These are phyloP conservation scores for Exophiala viscosa DNA, from an alignment of 2,329 filamentous ascomycete species.

Conservation along the genomic window DNA sequence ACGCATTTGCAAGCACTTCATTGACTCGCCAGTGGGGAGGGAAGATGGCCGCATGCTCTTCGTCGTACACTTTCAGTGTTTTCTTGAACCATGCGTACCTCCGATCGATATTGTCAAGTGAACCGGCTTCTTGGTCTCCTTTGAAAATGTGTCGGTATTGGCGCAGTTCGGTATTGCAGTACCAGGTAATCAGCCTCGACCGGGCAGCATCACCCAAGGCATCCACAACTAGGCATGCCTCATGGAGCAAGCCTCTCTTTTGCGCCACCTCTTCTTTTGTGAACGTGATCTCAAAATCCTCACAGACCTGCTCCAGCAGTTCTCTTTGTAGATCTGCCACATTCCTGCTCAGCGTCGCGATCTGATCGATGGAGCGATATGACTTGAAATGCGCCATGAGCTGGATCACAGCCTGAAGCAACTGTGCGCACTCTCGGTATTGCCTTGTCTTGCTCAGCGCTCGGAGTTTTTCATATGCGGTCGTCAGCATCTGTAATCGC, in stretches of 20 bases:
- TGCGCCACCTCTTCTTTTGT: conserved; percentile 76
- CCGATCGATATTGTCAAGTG: conserved; percentile 90
- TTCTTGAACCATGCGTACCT: conserved; percentile 95
- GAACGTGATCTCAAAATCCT: conserved; percentile 96
- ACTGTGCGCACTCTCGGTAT: conserved; percentile 89
- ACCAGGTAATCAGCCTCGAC: conserved; percentile 84
- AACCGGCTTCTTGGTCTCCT: conserved; percentile 94
- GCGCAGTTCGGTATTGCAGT: conserved; percentile 92
- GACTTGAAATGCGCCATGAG: conserved; percentile 98
- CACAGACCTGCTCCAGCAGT: conserved; percentile 93
- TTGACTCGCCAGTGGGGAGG: conserved; percentile 84
- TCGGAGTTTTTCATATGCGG: conserved; percentile 93
- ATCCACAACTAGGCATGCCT: conserved; percentile 92
- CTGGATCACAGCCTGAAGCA: conserved; percentile 92
- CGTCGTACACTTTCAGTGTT: conserved; percentile 92
- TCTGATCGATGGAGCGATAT: conserved; percentile 96
- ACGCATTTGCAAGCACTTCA: conserved; percentile 83
- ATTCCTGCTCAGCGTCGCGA: conserved; percentile 85
- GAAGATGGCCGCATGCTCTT: conserved; percentile 86
- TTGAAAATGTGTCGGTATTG: conserved; percentile 96
- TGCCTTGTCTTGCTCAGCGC: conserved; percentile 79
- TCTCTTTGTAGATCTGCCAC: conserved; percentile 92
- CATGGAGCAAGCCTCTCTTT: conserved; percentile 67
- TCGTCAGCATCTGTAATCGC: conserved; percentile 95
- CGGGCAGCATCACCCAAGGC: conserved; percentile 84